Evolutionary conservation across 2,329 filamentous ascomycete genomes (phyloP).

Genomic region (Fusarium brevicatenulatum): DNA sequence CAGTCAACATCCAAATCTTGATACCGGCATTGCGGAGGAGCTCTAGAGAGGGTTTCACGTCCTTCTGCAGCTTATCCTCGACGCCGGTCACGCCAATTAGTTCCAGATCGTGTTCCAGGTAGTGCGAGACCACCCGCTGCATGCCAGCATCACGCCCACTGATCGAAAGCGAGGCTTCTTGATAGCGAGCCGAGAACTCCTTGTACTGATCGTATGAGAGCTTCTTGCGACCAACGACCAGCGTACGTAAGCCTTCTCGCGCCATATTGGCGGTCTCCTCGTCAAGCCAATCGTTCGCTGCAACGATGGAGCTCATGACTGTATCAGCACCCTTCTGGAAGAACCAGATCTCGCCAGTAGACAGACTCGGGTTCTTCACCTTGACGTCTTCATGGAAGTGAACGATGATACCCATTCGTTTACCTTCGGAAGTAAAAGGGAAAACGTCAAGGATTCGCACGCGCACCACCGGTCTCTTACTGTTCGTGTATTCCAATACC

Average conservation of each 20-base stretch:
- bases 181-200: conserved; percentile 79
- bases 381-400: conserved; percentile 74
- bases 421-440: conserved; percentile 97
- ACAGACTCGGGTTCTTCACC: conserved; percentile 60
- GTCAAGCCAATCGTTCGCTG: conserved; percentile 97
- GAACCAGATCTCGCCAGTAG: conserved; percentile 90
- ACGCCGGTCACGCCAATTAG: conserved; percentile 97
- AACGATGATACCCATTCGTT: conserved; percentile 97
- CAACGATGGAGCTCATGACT: conserved; percentile 96
- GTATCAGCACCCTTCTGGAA: conserved; percentile 99
- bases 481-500: conserved; percentile 79
- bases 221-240: conserved; percentile 93
- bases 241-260: conserved; percentile 89
- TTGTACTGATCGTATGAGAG: conserved; percentile 82
- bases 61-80: conserved; percentile 94
- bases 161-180: conserved; percentile 83
- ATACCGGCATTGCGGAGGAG: conserved; percentile 95
- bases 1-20: conserved; percentile 99
- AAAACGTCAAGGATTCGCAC: conserved; percentile 94
- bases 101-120: conserved; percentile 89
- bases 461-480: conserved; percentile 78
- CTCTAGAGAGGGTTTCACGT: conserved; percentile 95
- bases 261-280: conserved; percentile 99
- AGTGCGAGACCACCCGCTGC: conserved; percentile 80
- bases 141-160: conserved; percentile 83